Evolutionary conservation across 2,329 filamentous ascomycete species (phyloP).

Genomic region (Aspergillus phoenicis): DNA sequence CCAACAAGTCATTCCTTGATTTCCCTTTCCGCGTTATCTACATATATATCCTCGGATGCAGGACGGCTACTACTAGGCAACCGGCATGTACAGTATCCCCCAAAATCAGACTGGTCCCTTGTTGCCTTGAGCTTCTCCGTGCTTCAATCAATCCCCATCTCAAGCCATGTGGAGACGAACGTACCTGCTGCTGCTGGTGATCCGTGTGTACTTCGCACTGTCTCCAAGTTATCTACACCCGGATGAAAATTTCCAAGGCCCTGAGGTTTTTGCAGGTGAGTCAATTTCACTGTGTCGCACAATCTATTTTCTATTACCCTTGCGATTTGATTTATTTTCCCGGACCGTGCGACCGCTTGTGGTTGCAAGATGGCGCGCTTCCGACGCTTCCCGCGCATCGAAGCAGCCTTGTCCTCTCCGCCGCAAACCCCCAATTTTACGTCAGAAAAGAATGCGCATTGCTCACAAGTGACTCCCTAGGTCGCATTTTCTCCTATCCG

Average conservation of each 20-base stretch:
- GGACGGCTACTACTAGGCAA: constrained; percentile 1
- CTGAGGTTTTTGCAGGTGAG: constrained; percentile 93
- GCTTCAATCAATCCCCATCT: constrained; percentile 14
- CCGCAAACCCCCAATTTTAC: not conserved
- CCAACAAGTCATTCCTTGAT: constrained; percentile 16
- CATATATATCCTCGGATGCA: not conserved
- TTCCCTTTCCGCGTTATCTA: constrained; percentile 1
- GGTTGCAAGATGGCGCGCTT: not conserved
- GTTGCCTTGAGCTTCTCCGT: constrained; percentile 16
- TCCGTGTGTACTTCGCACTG: constrained; percentile 91
- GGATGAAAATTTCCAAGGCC: constrained; percentile 98
- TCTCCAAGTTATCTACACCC: constrained; percentile 96
- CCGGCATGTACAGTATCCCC: constrained; percentile 18
- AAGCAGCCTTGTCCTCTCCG: not conserved
- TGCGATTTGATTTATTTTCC: not conserved
- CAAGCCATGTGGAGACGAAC: constrained; percentile 82
- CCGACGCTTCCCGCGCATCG: not conserved
- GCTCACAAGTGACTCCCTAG: constrained; percentile 51
- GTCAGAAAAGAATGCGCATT: constrained; percentile 1
- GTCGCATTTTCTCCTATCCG: constrained; percentile 89
- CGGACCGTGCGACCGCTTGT: constrained; percentile 9
- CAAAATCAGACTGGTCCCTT: constrained; percentile 4
- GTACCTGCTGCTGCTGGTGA: constrained; percentile 79
- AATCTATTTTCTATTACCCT: not conserved
- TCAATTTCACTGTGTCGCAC: constrained; percentile 19